Percentiles rank a stretch among this genome's conserved stretches.
Evolutionary conservation across 768 basidiomycete species (phyloP).

Genomic region (Tephrocybe sp.): DNA sequence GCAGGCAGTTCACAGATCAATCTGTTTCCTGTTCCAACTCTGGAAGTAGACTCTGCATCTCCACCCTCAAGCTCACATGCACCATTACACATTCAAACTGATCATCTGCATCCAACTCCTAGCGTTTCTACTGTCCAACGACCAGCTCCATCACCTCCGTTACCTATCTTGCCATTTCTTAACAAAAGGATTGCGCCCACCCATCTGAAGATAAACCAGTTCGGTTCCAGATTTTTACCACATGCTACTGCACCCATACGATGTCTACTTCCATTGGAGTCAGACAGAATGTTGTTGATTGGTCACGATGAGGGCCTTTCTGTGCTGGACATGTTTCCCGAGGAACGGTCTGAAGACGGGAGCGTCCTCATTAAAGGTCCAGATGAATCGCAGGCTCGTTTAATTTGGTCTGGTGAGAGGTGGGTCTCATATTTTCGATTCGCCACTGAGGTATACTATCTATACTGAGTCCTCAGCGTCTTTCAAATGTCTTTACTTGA

Average conservation of each 20-base stretch:
- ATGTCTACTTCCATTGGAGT: constrained; percentile 67
- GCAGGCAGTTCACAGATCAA: constrained; percentile 6
- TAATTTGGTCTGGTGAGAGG: constrained; percentile 80
- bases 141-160: constrained; percentile 25
- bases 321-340: constrained; percentile 80
- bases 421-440: constrained; percentile 27
- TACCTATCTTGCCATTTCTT: constrained; percentile 39
- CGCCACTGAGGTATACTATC: not conserved
- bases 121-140: constrained; percentile 23
- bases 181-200: constrained; percentile 56
- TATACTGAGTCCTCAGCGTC: constrained; percentile 42
- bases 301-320: constrained; percentile 81
- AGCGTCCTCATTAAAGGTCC: constrained; percentile 55
- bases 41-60: constrained; percentile 9
- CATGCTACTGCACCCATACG: constrained; percentile 75
- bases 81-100: constrained; percentile 41
- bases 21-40: not conserved
- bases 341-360: constrained; percentile 59
- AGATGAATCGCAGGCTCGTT: constrained; percentile 62
- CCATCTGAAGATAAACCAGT: constrained; percentile 68
- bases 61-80: constrained; percentile 2
- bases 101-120: constrained; percentile 30
- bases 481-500: constrained; percentile 79
- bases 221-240: constrained; percentile 84
- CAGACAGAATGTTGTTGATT: constrained; percentile 65